A percentile compares a stretch with the other conserved stretches of the same genome.
Evolutionary conservation across 495 filamentous ascomycete genomes (phyloP).

Genomic region (Xylaria nigripes): DNA sequence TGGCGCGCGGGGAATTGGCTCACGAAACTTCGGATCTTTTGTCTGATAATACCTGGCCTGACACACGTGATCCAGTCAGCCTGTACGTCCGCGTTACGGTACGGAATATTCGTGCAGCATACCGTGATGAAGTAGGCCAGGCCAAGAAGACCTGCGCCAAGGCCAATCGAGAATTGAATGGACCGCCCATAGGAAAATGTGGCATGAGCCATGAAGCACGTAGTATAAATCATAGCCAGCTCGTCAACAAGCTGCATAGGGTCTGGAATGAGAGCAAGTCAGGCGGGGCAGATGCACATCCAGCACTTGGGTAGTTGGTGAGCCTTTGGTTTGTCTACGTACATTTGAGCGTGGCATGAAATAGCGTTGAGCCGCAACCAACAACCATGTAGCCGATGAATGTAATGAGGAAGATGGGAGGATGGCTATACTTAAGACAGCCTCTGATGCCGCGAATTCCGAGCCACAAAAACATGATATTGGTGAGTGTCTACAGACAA

Average conservation of each 20-base stretch:
- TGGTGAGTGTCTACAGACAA: constrained; percentile 66
- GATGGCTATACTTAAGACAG: constrained; percentile 62
- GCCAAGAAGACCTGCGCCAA: constrained; percentile 53
- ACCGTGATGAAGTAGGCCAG: constrained; percentile 74
- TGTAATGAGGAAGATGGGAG: constrained; percentile 61
- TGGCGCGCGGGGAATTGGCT: neutral
- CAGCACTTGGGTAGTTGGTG: constrained; percentile 8
- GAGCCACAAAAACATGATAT: constrained; percentile 67
- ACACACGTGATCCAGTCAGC: constrained; percentile 12
- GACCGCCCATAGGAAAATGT: constrained; percentile 70
- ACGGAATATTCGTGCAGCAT: constrained; percentile 6
- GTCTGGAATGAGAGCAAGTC: constrained; percentile 44
- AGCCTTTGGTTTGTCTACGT: constrained; percentile 16
- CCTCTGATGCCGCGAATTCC: constrained; percentile 64
- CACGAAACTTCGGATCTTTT: constrained; percentile 76
- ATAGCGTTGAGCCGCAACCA: constrained; percentile 70
- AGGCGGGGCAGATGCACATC: neutral
- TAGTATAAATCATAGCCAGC: constrained; percentile 96
- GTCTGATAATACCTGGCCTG: constrained; percentile 84
- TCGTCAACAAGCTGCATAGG: constrained; percentile 98
- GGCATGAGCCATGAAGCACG: constrained; percentile 82
- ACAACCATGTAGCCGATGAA: constrained; percentile 73
- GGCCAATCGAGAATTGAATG: constrained; percentile 39
- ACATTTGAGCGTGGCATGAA: constrained; percentile 80
- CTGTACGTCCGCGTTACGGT: neutral